Conservation (phyloP, 2,329 filamentous ascomycete genomes). For the Sarocladium brachiariae region DNA sequence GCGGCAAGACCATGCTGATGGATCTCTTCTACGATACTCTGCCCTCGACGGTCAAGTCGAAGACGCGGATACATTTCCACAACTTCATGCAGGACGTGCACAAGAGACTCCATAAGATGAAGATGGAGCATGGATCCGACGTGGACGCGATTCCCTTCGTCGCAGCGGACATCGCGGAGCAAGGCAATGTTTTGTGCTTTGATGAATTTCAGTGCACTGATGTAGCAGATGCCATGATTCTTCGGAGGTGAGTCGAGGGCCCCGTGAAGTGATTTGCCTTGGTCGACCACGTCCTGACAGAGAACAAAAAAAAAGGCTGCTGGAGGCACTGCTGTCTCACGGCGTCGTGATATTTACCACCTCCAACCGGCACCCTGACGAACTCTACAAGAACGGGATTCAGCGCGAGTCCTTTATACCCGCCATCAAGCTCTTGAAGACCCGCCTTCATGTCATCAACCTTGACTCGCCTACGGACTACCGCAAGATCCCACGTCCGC, state of each 20-base stretch:
- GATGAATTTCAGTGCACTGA: conserved; percentile 99
- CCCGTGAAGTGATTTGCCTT: background rate
- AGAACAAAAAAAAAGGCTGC: too few relatives aligned
- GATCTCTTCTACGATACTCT: conserved; percentile 95
- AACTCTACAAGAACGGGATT: conserved; percentile 96
- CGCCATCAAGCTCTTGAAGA: conserved; percentile 87
- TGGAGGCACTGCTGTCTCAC: conserved; percentile 89
- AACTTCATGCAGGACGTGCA: conserved; percentile 99
- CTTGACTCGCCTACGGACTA: conserved; percentile 95
- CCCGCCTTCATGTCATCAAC: conserved; percentile 79
- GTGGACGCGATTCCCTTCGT: conserved; percentile 88
- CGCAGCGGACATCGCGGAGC: conserved; percentile 85
- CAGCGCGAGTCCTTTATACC: conserved; percentile 93
- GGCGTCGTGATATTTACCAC: conserved; percentile 96
- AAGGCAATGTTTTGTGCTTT: conserved; percentile 84
- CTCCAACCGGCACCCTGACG: conserved; percentile 91
- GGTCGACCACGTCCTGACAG: too few relatives aligned
- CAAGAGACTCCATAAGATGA: conserved; percentile 80
- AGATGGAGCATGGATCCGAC: conserved; percentile 82
- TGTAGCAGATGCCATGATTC: conserved; percentile 96
- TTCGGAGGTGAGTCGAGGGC: conserved; percentile 53
- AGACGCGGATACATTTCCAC: conserved; percentile 95
- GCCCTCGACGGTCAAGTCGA: conserved; percentile 68
- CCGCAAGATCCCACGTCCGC: conserved; percentile 88
- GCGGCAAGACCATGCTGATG: conserved; percentile 99